These are phyloP conservation scores for Cordyceps cicadae DNA, from an alignment of 2,329 filamentous ascomycete genomes.

Conservation along the genomic window DNA sequence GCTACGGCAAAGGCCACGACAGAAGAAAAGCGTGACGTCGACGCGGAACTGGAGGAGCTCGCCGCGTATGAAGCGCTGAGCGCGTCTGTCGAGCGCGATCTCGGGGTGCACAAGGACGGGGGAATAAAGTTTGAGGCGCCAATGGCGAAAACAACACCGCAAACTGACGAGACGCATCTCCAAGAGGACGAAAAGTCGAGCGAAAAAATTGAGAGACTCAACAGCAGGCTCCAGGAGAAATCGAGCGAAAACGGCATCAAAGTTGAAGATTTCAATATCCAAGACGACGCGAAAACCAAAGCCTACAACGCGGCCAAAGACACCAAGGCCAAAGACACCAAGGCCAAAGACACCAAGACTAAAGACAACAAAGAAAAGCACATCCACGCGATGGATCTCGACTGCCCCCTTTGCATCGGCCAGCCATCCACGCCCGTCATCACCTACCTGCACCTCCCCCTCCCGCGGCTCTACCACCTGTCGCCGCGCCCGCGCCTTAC, in stretches of 20 bases:
- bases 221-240: no score
- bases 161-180: not conserved
- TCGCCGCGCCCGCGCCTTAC: conserved; percentile 40
- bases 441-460: conserved; percentile 33
- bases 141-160: not conserved
- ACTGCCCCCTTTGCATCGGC: conserved; percentile 9
- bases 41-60: conserved; percentile 6
- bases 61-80: conserved; percentile 4
- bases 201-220: no score
- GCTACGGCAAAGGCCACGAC: conserved; percentile 4
- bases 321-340: no score
- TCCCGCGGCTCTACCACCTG: conserved; percentile 39
- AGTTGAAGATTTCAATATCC: no score
- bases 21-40: not conserved
- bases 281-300: no score
- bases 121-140: not conserved
- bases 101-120: not conserved
- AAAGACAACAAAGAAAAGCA: not conserved
- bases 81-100: conserved; percentile 4
- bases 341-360: no score
- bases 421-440: conserved; percentile 14
- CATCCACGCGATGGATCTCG: not conserved
- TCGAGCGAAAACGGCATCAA: no score
- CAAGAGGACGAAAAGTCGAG: not conserved
- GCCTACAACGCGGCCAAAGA: no score